Base-by-base conservation (phyloP, 164 flowering plant genomes). In the Umbellularia californica region DNA sequence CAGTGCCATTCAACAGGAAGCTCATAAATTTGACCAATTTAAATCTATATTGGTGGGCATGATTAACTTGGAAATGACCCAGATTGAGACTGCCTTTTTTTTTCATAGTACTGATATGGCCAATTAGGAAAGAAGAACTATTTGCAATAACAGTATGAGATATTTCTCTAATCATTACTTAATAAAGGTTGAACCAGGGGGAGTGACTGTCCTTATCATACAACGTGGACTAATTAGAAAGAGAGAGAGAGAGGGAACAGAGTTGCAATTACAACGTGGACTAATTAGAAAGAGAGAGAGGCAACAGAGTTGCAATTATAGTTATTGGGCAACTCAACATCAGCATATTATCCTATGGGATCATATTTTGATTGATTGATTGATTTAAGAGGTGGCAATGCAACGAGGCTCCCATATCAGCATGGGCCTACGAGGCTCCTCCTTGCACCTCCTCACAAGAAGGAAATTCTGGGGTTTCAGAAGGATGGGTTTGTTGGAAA, bases 331-430 rank as follows among this genome's bases (percentile, higher is more conserved):
- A 55, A 15, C 60, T 15, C 20, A 55, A 20, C 47, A 41, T 41
- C 11, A 41, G 47, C 47, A 55, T 55, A 7, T 55, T 17, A 19
- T 17, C 13, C n/a, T 64, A 64, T 7, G 30, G 13, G 67, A 64
- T 64, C 22, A 64, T 19, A 22, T 63, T 63, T 20, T 20, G 2
- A 20, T 22, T 9, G 13, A 20, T 22, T 9, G 13, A 64, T 64
- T 64, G 12, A 67, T 83, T 84, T 23, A 90, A 75, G 92, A 84
- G 41, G 98, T 92, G 72, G 94, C 94, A 74, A 90, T 88, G 91
- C 93, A 89, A 70, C 70, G 52, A 12, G 93, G 89, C 77, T 89
- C 85, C 91, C 87, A 85, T 22, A 86, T 69, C 75, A 80, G 47
- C 25, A 86, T 70, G 25, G 90, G 80, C 79, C 85, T 86, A 60